Percentiles rank a stretch among this genome's conserved stretches.
Conservation (phyloP, 768 basidiomycete genomes). For the Sistotremastrum suecicum region DNA sequence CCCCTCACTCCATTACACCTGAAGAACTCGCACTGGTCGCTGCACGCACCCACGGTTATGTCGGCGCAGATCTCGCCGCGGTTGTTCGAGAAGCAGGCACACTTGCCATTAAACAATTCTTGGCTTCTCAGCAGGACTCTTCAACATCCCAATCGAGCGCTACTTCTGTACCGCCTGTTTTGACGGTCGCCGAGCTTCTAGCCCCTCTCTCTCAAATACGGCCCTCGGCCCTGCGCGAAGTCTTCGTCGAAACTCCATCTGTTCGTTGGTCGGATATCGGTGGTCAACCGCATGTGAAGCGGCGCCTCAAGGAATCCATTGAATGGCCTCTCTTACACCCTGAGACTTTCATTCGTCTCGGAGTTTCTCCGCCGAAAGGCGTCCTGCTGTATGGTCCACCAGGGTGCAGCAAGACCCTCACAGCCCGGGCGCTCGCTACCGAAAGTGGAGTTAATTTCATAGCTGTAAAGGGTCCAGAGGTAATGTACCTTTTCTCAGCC, state of each 20-base stretch:
- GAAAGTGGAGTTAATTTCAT: constrained; percentile 94
- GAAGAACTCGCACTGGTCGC: constrained; percentile 55
- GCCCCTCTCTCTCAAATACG: constrained; percentile 64
- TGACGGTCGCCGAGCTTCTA: constrained; percentile 51
- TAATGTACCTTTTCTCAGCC: constrained; percentile 14
- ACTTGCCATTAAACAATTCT: constrained; percentile 75
- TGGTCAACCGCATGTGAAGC: constrained; percentile 68
- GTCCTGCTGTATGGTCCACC: constrained; percentile 90
- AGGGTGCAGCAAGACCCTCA: constrained; percentile 93
- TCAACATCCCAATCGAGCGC: constrained; percentile 3
- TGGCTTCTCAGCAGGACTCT: constrained; percentile 19
- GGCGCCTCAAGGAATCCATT: constrained; percentile 78
- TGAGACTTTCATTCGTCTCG: constrained; percentile 74
- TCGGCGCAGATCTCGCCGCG: constrained; percentile 89
- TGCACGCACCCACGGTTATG: constrained; percentile 82
- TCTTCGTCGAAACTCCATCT: constrained; percentile 77
- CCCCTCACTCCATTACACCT: constrained; percentile 56
- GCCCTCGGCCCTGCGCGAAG: constrained; percentile 87
- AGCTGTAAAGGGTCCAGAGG: constrained; percentile 96
- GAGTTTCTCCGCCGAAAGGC: constrained; percentile 79
- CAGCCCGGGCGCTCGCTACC: constrained; percentile 82
- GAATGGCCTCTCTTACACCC: constrained; percentile 92
- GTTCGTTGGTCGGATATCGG: constrained; percentile 83
- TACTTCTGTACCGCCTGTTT: constrained; percentile 5
- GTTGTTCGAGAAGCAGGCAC: constrained; percentile 91